Conservation (phyloP, 2,329 filamentous ascomycete species). For the Colletotrichum sp. region DNA sequence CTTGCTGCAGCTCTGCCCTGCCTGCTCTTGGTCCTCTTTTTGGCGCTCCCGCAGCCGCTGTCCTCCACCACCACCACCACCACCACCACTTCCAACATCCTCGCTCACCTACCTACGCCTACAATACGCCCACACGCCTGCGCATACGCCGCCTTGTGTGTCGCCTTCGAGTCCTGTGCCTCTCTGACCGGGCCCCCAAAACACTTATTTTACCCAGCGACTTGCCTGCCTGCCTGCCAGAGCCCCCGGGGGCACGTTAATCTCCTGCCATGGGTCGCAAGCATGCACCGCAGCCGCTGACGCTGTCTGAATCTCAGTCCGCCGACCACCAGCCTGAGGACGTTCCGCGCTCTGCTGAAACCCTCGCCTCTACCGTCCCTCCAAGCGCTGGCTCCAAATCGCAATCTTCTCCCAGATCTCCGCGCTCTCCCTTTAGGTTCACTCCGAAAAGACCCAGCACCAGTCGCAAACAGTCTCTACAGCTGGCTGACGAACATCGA, state of each 20-base stretch:
- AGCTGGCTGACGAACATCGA: slow-evolving; percentile 19
- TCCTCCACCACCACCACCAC: not conserved
- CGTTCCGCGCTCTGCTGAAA: slow-evolving; percentile 34
- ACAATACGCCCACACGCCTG: not conserved
- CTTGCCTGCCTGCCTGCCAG: not conserved
- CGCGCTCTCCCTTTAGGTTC: slow-evolving; percentile 50
- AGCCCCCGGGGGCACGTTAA: slow-evolving; percentile 10
- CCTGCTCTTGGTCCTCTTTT: not conserved
- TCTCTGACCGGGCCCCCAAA: slow-evolving; percentile 23
- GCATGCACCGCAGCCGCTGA: slow-evolving; percentile 62
- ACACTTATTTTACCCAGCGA: not conserved
- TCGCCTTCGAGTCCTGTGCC: not conserved
- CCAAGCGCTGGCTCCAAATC: slow-evolving; percentile 41
- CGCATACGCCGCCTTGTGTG: not conserved
- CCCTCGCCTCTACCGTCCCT: slow-evolving; percentile 31
- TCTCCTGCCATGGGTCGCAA: slow-evolving; percentile 58
- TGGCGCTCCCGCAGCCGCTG: not conserved
- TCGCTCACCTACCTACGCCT: not conserved
- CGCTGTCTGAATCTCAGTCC: slow-evolving; percentile 48
- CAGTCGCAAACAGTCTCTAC: slow-evolving; percentile 19
- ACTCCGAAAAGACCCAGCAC: slow-evolving; percentile 36
- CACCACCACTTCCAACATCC: not conserved
- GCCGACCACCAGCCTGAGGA: slow-evolving; percentile 32
- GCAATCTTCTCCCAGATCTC: slow-evolving; percentile 48
- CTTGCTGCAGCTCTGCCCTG: not conserved